A percentile compares a stretch with the other conserved stretches of the same genome.
Evolutionary conservation across 352 stramenopile species (phyloP).

Genomic region (Blastocystis sp.): DNA sequence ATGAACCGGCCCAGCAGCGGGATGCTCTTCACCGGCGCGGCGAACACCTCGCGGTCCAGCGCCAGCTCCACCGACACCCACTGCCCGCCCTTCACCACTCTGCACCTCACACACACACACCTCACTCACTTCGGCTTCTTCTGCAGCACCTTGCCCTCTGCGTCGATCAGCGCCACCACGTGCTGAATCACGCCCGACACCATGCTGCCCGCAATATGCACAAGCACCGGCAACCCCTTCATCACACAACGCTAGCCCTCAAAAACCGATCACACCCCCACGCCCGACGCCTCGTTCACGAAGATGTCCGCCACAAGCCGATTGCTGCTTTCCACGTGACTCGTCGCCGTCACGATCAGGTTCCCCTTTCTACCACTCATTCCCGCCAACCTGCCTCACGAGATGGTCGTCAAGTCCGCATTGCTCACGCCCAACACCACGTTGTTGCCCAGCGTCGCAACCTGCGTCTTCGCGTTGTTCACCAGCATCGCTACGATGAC

Average conservation of each 20-base stretch:
- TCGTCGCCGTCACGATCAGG: not conserved
- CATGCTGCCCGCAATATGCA: conserved; percentile 25
- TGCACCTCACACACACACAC: not conserved
- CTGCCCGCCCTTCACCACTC: conserved; percentile 19
- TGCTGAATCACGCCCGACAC: conserved; percentile 22
- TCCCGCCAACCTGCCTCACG: not conserved
- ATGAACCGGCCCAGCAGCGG: conserved; percentile 30
- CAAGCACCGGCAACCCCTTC: conserved; percentile 44
- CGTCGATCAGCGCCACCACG: conserved; percentile 4
- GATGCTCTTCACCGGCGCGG: conserved; percentile 7
- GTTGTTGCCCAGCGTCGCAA: conserved; percentile 79
- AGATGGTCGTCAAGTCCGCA: conserved; percentile 19
- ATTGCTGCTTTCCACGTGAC: not conserved
- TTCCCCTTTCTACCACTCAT: conserved; percentile 9
- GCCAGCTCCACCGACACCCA: conserved; percentile 52
- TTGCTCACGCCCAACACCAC: conserved; percentile 77
- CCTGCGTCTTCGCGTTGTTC: conserved; percentile 76
- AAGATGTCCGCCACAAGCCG: conserved; percentile 26
- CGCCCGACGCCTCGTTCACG: conserved; percentile 15
- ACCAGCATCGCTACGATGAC: conserved; percentile 77
- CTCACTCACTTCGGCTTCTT: conserved; percentile 39
- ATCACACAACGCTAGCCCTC: conserved; percentile 13
- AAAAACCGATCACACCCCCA: not conserved
- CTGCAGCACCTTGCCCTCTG: not conserved
- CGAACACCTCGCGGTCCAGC: conserved; percentile 27